Evolutionary conservation across 495 filamentous ascomycete genomes (phyloP), one percentile per base, ranked within the genome.

Genomic region (Hypoxylon fuscum): DNA sequence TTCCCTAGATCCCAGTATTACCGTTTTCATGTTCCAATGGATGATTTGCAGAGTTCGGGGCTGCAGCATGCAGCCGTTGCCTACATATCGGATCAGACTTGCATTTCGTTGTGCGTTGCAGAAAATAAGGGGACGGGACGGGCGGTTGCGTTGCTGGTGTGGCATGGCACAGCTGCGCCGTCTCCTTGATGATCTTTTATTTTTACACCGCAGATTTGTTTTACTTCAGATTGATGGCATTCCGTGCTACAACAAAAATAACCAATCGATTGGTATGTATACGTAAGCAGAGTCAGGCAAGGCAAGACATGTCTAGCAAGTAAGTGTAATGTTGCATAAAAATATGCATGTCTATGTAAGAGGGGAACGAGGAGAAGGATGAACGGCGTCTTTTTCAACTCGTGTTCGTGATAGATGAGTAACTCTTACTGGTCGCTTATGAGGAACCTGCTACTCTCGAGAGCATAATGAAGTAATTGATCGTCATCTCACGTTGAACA

Each of bases 301-400:
- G 61, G 22, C 54, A 44, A 64, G 54, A 62, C 46, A 62, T 35
- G 38, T 23, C 45, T 41, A 32, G 37, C 18, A 49, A 59, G 41
- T 11, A 15, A 32, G 47, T 25, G 37, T 48, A 8, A 45, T 17
- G 43, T 54, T 59, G 38, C 48, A 41, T 12, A 34, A 34, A 2
- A 29, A 12, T 53, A 38, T 40, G 9, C 3, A 32, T 53, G 54
- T 64, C 42, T 64, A 21, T 35, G 23, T 42, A 15, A 12, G 49
- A 29, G 7, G 2, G 4, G 17, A 15, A 32, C 14, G 5, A 37
- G 21, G 22, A 25, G 10, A 31, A 27, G 15, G 22, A 17, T 54
- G 21, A 18, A 15, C 22, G n/a, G 25, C 11, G 20, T 4, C 21
- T 15, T 44, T 43, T 43, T 37, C 15, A 6, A 32, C 4, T 25